Percentiles rank a stretch among this genome's conserved stretches.
phyloP scores from a whole-genome alignment of 2,329 filamentous ascomycete genomes.

The Aspergillus proliferans region DNA sequence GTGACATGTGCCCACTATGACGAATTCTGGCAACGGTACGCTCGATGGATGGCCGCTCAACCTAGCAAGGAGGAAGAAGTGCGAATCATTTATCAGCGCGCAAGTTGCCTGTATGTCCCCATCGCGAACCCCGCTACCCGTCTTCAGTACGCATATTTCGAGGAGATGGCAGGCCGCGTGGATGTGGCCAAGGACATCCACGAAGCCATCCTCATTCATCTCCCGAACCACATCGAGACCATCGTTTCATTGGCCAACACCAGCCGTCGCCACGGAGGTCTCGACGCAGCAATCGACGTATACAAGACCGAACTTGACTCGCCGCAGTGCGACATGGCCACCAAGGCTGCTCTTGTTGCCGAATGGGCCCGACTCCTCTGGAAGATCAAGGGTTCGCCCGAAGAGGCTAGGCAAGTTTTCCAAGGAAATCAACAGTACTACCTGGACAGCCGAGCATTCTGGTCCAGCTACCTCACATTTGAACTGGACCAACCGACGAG shows the following conservation, averaged over 20 bases:
- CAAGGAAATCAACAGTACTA: conserved; percentile 77
- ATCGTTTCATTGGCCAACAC: conserved; percentile 84
- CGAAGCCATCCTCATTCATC: conserved; percentile 64
- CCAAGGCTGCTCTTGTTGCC: conserved; percentile 79
- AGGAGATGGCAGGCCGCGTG: conserved; percentile 72
- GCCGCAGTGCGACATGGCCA: conserved; percentile 63
- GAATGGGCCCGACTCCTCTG: conserved; percentile 84
- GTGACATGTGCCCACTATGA: conserved; percentile 93
- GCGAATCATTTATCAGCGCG: conserved; percentile 84
- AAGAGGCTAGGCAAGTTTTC: conserved; percentile 79
- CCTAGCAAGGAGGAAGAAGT: conserved; percentile 79
- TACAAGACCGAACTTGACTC: conserved; percentile 76
- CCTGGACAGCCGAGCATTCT: conserved; percentile 78
- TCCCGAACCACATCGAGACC: conserved; percentile 80
- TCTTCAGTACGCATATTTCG: conserved; percentile 88
- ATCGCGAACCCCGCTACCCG: conserved; percentile 78
- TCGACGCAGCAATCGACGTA: conserved; percentile 77
- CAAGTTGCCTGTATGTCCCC: conserved; percentile 77
- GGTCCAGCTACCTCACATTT: conserved; percentile 81
- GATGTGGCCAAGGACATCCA: conserved; percentile 81
- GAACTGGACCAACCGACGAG: conserved; percentile 76
- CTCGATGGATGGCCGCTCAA: conserved; percentile 83
- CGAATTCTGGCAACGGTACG: conserved; percentile 97
- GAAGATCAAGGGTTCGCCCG: conserved; percentile 74
- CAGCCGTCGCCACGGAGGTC: conserved; percentile 71